phyloP scores from a whole-genome alignment of 2,329 filamentous ascomycete species.

The Trichoderma endophyticum region DNA sequence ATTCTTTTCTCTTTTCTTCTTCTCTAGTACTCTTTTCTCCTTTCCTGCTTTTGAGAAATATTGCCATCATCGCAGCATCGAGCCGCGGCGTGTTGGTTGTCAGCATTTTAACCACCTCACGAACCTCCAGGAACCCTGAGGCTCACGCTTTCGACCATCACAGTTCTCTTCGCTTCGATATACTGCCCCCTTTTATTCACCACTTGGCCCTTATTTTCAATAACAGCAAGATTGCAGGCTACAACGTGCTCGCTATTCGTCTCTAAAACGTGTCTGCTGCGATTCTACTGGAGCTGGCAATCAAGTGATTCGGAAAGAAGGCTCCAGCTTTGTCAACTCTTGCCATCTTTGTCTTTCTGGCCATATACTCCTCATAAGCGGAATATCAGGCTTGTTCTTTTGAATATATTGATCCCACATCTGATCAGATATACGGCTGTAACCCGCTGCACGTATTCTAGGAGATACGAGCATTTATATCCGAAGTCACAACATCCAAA shows the following conservation, averaged over 20 bases:
- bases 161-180: not conserved
- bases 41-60: not conserved
- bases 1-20: not conserved
- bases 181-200: not conserved
- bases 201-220: not conserved
- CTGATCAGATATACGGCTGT: not conserved
- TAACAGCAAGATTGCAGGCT: not conserved
- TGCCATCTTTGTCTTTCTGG: not conserved
- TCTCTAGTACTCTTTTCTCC: not conserved
- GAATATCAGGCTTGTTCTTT: not conserved
- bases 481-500: not conserved
- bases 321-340: not conserved
- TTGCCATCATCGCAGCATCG: not conserved
- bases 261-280: not conserved
- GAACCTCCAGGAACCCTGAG: not conserved
- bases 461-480: not conserved
- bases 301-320: not conserved
- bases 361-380: not conserved
- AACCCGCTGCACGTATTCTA: not conserved
- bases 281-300: not conserved
- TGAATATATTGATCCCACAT: not conserved
- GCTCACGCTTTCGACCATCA: not conserved
- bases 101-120: not conserved
- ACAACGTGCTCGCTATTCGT: not conserved
- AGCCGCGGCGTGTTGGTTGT: not conserved